Evolutionary conservation across 148 eudicot species (phyloP).

Genomic region (Euryodendron excelsum): DNA sequence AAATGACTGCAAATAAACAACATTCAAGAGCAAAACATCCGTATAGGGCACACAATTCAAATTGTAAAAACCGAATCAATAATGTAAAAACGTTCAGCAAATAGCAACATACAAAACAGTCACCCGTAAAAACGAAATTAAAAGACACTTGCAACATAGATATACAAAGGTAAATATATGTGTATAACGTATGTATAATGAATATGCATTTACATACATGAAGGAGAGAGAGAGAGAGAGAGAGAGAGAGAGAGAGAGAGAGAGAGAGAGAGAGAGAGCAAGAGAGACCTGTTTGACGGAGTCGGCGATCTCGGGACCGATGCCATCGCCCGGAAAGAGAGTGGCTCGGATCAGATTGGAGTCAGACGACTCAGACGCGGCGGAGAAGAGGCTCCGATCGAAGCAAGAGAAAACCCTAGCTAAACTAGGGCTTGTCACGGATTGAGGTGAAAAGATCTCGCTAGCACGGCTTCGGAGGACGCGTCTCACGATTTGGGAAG

Average conservation of each 20-base stretch:
- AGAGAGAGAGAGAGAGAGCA: background rate
- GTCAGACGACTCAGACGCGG: slow-evolving; percentile 23
- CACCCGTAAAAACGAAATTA: too few species aligned
- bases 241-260: slow-evolving; percentile 2
- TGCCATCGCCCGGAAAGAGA: slow-evolving; percentile 96
- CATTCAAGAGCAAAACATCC: background rate
- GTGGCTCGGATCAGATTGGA: slow-evolving; percentile 74
- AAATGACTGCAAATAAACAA: background rate
- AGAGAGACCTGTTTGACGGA: slow-evolving; percentile 73
- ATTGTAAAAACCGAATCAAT: background rate
- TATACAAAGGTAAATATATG: too few species aligned
- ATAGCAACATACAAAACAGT: too few species aligned
- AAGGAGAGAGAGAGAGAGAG: background rate
- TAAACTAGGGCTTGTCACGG: slow-evolving; percentile 16
- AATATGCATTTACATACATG: too few species aligned
- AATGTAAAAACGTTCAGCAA: background rate
- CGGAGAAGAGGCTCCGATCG: slow-evolving; percentile 36
- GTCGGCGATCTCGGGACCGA: slow-evolving; percentile 96
- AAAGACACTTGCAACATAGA: too few species aligned
- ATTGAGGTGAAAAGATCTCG: slow-evolving; percentile 21
- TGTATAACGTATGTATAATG: too few species aligned
- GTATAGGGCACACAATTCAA: background rate
- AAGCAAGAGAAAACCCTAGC: slow-evolving; percentile 14
- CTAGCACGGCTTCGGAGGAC: slow-evolving; percentile 39
- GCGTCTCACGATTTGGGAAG: slow-evolving; percentile 59